These are phyloP conservation scores for Ogataea chonburiensis DNA, from an alignment of 805 yeast species.

Conservation along the genomic window DNA sequence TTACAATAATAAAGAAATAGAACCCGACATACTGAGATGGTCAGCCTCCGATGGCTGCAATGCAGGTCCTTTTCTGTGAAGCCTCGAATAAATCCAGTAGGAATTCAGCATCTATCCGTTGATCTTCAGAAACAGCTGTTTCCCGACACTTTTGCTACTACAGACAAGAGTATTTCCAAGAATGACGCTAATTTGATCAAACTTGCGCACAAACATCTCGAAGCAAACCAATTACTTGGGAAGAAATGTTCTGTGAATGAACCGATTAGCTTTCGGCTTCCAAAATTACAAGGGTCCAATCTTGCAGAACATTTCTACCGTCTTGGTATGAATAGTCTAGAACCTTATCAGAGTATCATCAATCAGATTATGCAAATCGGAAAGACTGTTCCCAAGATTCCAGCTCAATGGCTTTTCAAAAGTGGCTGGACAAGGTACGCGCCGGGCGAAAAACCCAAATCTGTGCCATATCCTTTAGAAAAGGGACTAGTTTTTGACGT, in stretches of 20 bases:
- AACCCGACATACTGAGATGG: neutral
- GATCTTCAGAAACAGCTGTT: constrained; percentile 62
- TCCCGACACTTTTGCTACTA: constrained; percentile 34
- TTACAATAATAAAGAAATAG: neutral
- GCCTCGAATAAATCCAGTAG: constrained; percentile 71
- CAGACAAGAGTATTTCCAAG: constrained; percentile 27
- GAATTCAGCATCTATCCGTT: constrained; percentile 72
- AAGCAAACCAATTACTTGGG: constrained; percentile 65
- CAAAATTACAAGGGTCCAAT: constrained; percentile 66
- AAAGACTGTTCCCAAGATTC: constrained; percentile 37
- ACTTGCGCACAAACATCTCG: constrained; percentile 60
- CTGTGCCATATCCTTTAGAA: constrained; percentile 70
- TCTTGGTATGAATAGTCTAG: constrained; percentile 57
- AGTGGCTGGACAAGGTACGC: constrained; percentile 85
- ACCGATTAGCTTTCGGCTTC: constrained; percentile 63
- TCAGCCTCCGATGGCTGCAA: neutral
- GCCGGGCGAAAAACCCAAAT: constrained; percentile 48
- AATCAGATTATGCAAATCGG: constrained; percentile 41
- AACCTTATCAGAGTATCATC: constrained; percentile 58
- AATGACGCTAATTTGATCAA: constrained; percentile 39
- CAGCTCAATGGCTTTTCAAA: constrained; percentile 52
- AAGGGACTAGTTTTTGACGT: constrained; percentile 81
- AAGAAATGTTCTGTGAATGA: constrained; percentile 62
- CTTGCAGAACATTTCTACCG: constrained; percentile 84
- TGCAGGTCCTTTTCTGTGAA: constrained; percentile 11